A percentile compares a stretch with the other conserved stretches of the same genome.
Conservation (phyloP, 164 flowering plant genomes). For the Akebia trifoliata region DNA sequence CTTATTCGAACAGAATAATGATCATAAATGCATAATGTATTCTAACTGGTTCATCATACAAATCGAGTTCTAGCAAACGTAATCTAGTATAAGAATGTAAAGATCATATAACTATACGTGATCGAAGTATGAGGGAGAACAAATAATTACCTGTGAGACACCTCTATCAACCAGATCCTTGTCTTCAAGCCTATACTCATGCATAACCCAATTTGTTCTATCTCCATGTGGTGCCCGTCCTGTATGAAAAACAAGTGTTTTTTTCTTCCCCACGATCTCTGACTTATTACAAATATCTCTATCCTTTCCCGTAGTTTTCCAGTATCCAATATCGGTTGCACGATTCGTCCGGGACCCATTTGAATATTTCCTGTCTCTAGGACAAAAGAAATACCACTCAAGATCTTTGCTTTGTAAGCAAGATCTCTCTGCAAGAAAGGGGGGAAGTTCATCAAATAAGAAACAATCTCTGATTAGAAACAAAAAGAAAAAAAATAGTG, state of each 20-base stretch:
- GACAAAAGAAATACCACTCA: slow-evolving; percentile 85
- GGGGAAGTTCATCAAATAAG: background rate
- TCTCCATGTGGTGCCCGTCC: slow-evolving; percentile 61
- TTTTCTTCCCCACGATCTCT: slow-evolving; percentile 55
- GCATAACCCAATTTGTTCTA: slow-evolving; percentile 92
- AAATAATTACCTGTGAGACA: slow-evolving; percentile 43
- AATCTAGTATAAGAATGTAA: background rate
- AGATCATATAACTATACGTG: no score
- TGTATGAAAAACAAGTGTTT: slow-evolving; percentile 62
- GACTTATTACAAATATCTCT: slow-evolving; percentile 37
- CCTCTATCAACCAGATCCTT: slow-evolving; percentile 35
- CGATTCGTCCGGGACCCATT: slow-evolving; percentile 63
- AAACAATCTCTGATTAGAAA: background rate
- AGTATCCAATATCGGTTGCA: slow-evolving; percentile 63
- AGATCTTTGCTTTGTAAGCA: slow-evolving; percentile 47
- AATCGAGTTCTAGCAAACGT: no score
- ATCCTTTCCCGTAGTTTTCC: slow-evolving; percentile 92
- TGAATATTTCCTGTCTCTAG: slow-evolving; percentile 59
- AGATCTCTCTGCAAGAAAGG: slow-evolving; percentile 43
- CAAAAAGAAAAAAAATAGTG: background rate
- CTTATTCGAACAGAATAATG: no score
- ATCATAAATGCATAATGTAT: no score
- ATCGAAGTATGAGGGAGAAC: no score
- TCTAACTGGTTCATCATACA: no score
- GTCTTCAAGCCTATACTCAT: slow-evolving; percentile 73